These are phyloP conservation scores for Pseudopyricularia javanii DNA, from an alignment of 2,329 filamentous ascomycete species.

Conservation along the genomic window DNA sequence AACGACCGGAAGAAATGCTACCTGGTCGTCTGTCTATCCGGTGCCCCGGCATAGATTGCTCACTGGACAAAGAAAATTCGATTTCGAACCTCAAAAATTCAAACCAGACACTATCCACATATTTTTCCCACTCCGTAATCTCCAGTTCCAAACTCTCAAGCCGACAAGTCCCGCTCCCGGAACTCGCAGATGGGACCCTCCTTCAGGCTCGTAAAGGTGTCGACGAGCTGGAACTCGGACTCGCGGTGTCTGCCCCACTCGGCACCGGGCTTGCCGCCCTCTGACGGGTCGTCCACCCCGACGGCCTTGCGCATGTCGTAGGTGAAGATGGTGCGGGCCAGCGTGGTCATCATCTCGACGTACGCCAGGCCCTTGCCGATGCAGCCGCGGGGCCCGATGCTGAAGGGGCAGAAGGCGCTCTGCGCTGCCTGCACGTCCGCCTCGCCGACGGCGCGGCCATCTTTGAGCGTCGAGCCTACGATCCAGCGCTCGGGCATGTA, in stretches of 20 bases:
- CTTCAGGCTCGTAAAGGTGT: constrained; percentile 64
- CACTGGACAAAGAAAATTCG: too few relatives aligned
- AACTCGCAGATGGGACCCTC: constrained; percentile 60
- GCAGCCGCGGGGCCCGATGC: constrained; percentile 56
- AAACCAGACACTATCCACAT: background rate
- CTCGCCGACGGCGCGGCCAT: constrained; percentile 26
- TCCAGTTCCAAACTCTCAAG: constrained; percentile 4
- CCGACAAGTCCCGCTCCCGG: constrained; percentile 15
- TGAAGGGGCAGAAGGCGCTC: constrained; percentile 64
- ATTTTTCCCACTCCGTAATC: too few relatives aligned
- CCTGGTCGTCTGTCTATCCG: too few relatives aligned
- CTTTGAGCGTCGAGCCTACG: constrained; percentile 20
- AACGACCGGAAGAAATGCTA: too few relatives aligned
- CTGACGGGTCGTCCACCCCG: constrained; percentile 36
- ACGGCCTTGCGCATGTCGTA: constrained; percentile 45
- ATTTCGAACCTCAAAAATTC: background rate
- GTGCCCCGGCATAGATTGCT: too few relatives aligned
- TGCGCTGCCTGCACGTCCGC: constrained; percentile 43
- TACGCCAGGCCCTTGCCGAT: constrained; percentile 62
- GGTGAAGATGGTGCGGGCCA: constrained; percentile 47
- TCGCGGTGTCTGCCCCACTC: constrained; percentile 42
- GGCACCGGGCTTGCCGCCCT: constrained; percentile 29
- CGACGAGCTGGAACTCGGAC: constrained; percentile 56
- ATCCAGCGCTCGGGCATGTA: constrained; percentile 58
- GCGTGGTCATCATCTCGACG: constrained; percentile 50